Base-by-base conservation (phyloP, 1,284 basidiomycete genomes). In the Megacollybia platyphylla region DNA sequence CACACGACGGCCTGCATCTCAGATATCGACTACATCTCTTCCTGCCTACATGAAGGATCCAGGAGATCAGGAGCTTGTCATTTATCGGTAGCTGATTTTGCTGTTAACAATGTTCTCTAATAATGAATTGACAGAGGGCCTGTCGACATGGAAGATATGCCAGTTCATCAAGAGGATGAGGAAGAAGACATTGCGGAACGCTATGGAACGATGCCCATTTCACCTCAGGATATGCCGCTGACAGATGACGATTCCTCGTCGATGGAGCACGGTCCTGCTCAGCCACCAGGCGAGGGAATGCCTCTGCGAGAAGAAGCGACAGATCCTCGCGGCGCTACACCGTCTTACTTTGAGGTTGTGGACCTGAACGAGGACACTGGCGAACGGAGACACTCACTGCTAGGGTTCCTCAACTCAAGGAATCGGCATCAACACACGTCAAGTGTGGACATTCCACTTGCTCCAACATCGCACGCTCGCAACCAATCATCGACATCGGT, bases 31-130 rank as follows among this genome's bases (percentile, higher is more conserved):
- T 10, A 73, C 68, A 36, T 83, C 77, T 1, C 55, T 87, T 31
- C 84, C 83, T 4, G 71, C 67, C 18, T 87, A 87, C 52, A 81
- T 75, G 63, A 85, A 84, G 57, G 83, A 87, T 49, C 81, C 83
- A 0, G 84, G 83, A 7, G 83, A 85, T 43, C 68, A 79, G 41
- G 83, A 87, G 54, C 65, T 87, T 26, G 84, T 87, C 5, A 75
- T 87, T 44, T 73, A 73, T 47, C 65, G 77, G 81, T 82, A 49
- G 15, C 29, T 48, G 64, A 45, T 18, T 10, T 44, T 31, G 9
- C 28, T 26, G 39, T 47, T 10, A 7, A 28, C 18, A 5, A 18
- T 18, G 39, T 29, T 29, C 10, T 43, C 30, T 26, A 8, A 13
- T 36, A 28, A 36, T 36, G 17, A 24, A 29, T 37, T n/a, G 17